phyloP scores from a whole-genome alignment of 1,284 basidiomycete genomes.

The Thecaphora thlaspeos region DNA sequence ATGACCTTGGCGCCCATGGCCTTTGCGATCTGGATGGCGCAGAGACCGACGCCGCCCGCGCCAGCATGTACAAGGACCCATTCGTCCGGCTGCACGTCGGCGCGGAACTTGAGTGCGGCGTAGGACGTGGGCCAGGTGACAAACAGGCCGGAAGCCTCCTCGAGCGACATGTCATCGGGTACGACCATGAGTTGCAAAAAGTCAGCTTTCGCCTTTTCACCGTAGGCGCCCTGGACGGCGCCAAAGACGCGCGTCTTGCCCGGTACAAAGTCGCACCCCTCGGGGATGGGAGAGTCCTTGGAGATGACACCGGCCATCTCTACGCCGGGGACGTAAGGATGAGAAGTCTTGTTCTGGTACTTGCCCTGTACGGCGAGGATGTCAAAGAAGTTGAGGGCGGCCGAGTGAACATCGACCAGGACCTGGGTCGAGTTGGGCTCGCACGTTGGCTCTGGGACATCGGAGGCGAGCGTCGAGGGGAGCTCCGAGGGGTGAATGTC shows the following conservation, averaged over 20 bases:
- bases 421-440: slow-evolving; percentile 35
- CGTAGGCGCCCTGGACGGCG: slow-evolving; percentile 75
- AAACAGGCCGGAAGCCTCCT: slow-evolving; percentile 65
- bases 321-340: slow-evolving; percentile 50
- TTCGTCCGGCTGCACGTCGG: slow-evolving; percentile 40
- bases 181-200: slow-evolving; percentile 64
- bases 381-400: slow-evolving; percentile 51
- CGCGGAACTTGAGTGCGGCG: slow-evolving; percentile 43
- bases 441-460: slow-evolving; percentile 34
- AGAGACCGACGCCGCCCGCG: slow-evolving; percentile 80
- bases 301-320: slow-evolving; percentile 81
- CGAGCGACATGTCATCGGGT: slow-evolving; percentile 67
- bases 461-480: slow-evolving; percentile 27
- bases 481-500: slow-evolving; percentile 43
- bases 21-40: slow-evolving; percentile 54
- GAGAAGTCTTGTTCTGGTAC: slow-evolving; percentile 50
- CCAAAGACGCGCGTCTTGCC: slow-evolving; percentile 89
- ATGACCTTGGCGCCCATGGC: slow-evolving; percentile 50
- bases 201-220: slow-evolving; percentile 62
- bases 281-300: slow-evolving; percentile 73
- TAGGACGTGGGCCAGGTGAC: slow-evolving; percentile 53
- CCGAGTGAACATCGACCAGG: slow-evolving; percentile 60
- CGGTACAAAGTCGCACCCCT: slow-evolving; percentile 73
- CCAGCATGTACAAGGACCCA: slow-evolving; percentile 50
- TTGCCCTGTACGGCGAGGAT: slow-evolving; percentile 49